Percentiles rank a stretch among this genome's conserved stretches.
phyloP scores from a whole-genome alignment of 305 asterid genomes.

The Stenogyne calaminthoides region DNA sequence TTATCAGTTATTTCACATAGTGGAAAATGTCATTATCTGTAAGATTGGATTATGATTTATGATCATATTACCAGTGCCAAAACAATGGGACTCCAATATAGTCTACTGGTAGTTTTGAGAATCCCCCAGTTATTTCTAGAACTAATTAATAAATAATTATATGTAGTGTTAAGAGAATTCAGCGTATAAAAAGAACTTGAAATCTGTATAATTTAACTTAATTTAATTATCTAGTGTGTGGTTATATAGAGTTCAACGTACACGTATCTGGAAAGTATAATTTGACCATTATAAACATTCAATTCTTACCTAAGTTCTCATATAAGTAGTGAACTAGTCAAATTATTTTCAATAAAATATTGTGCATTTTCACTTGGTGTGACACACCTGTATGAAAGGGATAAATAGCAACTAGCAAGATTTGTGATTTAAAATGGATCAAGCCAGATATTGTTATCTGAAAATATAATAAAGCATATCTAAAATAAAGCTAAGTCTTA shows the following conservation, averaged over 20 bases:
- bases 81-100: slow-evolving; percentile 32
- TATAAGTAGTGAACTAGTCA: not conserved
- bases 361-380: not conserved
- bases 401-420: not conserved
- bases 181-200: not conserved
- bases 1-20: slow-evolving; percentile 8
- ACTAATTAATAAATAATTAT: not conserved
- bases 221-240: not conserved
- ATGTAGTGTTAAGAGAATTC: not conserved
- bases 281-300: not conserved
- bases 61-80: slow-evolving; percentile 16
- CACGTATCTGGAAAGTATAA: not conserved
- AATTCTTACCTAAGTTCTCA: not conserved
- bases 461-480: not conserved
- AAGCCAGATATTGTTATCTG: not conserved
- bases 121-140: slow-evolving; percentile 23
- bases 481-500: not conserved
- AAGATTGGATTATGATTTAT: slow-evolving; percentile 20
- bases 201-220: not conserved
- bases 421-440: not conserved
- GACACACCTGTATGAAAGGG: not conserved
- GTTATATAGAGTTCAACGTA: not conserved
- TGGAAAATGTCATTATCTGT: slow-evolving; percentile 34
- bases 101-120: not conserved
- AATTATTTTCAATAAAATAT: not conserved